Evolutionary conservation across 169 alveolate species (phyloP).

Genomic region (Cryptosporidium felis): DNA sequence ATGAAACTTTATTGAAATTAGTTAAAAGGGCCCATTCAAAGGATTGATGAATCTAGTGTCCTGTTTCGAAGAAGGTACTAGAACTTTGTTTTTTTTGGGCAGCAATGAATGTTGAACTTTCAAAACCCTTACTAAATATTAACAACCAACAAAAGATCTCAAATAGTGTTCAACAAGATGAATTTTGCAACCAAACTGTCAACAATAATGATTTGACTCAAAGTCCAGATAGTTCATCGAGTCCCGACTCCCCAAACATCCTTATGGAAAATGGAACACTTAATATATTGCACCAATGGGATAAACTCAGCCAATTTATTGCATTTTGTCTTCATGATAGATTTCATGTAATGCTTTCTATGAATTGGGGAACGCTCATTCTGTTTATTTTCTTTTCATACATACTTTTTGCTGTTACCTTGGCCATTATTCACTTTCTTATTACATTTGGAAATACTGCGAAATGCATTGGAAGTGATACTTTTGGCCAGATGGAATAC

Average conservation of each 20-base stretch:
- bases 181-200: not conserved
- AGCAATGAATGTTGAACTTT: constrained; percentile 2
- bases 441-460: constrained; percentile 72
- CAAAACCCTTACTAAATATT: not conserved
- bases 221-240: not conserved
- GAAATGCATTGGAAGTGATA: constrained; percentile 73
- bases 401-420: constrained; percentile 4
- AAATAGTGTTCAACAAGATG: no score
- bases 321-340: constrained; percentile 60
- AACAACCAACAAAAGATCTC: not conserved
- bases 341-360: constrained; percentile 58
- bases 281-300: constrained; percentile 65
- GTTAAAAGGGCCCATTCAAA: no score
- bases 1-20: no score
- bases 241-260: constrained; percentile 1
- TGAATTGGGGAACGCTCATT: constrained; percentile 48
- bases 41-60: no score
- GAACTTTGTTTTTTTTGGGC: no score
- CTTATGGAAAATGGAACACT: constrained; percentile 55
- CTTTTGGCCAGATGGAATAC: constrained; percentile 68
- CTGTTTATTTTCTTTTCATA: constrained; percentile 5
- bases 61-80: no score
- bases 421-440: constrained; percentile 8
- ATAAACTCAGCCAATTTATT: constrained; percentile 40
- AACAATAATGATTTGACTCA: not conserved